Evolutionary conservation across 352 stramenopile genomes (phyloP), one percentile per base, ranked within the genome.

Genomic region (Globisporangium polare): DNA sequence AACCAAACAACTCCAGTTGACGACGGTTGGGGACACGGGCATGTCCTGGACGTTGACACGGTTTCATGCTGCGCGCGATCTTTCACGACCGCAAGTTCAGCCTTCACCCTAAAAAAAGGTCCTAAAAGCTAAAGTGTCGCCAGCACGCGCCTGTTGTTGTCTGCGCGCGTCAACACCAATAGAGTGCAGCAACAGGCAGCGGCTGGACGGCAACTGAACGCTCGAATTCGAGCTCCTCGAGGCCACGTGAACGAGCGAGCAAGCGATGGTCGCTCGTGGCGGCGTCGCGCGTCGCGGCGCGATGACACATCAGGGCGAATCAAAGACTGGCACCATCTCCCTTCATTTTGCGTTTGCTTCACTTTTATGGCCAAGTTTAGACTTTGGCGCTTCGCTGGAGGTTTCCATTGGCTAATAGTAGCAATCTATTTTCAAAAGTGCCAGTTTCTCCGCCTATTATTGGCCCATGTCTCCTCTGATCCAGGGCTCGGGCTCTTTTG

Each of bases 301-400:
- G 43, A 50, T 50, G 43, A 50, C 43, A 50, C 43, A 50, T 50
- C 43, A n/a, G n/a, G n/a, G n/a, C n/a, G n/a, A n/a, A n/a, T n/a
- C n/a, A 20, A 24, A n/a, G 13, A 27, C 43, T 24, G n/a, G n/a
- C 9, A 13, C 43, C 27, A 41, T 53, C 47, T 53, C 47, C 47
- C 9, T 39, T 15, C 33, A 39, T 15, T 33, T 33, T 33, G 29
- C 29, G 29, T 7, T 39, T 39, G 33, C 33, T 39, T 39, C 33
- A 39, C 5, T 39, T 39, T 39, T 39, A 39, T 39, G 41, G 15
- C 18, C 41, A 46, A 22, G 22, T 46, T 46, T n/a, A 46, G 41
- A 46, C 2, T 8, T 46, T 20, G 22, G 41, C 18, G 3, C 49
- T 15, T 24, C 33, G 33, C 5, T 31, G 13, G 27, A 7, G 17